Base-by-base conservation (phyloP, 257 asterid genomes). In the Gentiana dahurica region DNA sequence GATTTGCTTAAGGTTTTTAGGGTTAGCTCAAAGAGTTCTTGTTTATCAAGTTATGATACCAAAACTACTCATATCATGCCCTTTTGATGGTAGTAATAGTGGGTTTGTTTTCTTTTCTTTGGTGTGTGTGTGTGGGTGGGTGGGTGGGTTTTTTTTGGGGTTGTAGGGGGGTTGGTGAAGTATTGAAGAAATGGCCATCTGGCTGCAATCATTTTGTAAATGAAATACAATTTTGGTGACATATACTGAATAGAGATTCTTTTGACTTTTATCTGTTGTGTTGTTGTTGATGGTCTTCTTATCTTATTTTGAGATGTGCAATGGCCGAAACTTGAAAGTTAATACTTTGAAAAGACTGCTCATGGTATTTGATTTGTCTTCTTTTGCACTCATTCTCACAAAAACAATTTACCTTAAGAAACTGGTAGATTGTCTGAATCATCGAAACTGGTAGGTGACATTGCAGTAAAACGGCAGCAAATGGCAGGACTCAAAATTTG, bases 11-110 rank as follows among this genome's bases (percentile, higher is more conserved):
- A 82, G 66, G 73, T 73, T 46, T 74, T 85, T 38, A 66, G 85
- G 65, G 80, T 77, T 60, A 69, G 72, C 53, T 67, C 80, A 0
- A 81, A 76, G 63, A 65, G 54, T 45, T 62, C 73, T 11, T 66
- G 79, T 57, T 75, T 81, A 41, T 82, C 88, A 1, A 81, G 82
- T 71, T 88, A 88, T 36, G 86, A 85, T 49, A 78, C 95, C 0
- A 85, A 85, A 53, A 81, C 91, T 34, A 82, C 83, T 59, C 95
- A 88, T 58, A 88, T 88, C 55, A 88, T 85, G 97, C 97, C 97
- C 10, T 88, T 82, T 68, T 88, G 83, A 87, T 34, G 10, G 8
- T 54, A 52, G 36, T 37, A 53, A 15, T 8, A n/a, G 43, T 45
- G 57, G 48, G 3, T 36, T 11, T 62, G 5, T 24, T 36, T 55